Evolutionary conservation across 2,329 filamentous ascomycete genomes (phyloP).

Genomic region (Paracamarosporium sp.): DNA sequence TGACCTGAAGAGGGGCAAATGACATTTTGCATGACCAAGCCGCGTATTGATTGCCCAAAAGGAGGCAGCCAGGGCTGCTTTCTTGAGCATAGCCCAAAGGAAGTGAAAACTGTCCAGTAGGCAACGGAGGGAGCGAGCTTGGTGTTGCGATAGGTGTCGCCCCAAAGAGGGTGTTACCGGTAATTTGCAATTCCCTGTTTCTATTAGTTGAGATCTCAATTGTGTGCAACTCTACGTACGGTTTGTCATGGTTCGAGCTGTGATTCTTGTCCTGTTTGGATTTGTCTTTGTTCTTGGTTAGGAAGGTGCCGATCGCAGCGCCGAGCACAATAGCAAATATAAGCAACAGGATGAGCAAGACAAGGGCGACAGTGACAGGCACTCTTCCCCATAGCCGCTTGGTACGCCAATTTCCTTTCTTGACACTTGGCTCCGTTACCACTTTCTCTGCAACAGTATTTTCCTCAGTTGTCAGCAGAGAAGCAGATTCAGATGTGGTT

Average conservation of each 20-base stretch:
- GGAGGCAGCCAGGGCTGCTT: conserved; percentile 58
- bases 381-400: conserved; percentile 56
- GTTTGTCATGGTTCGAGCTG: conserved; percentile 26
- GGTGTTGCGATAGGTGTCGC: conserved; percentile 59
- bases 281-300: conserved; percentile 50
- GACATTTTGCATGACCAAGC: conserved; percentile 59
- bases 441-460: conserved; percentile 35
- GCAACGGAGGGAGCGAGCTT: conserved; percentile 51
- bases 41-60: conserved; percentile 51
- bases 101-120: conserved; percentile 58
- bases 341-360: conserved; percentile 55
- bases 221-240: conserved; percentile 29
- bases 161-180: conserved; percentile 55
- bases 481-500: conserved; percentile 35
- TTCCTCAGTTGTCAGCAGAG: conserved; percentile 30
- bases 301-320: conserved; percentile 60
- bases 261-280: conserved; percentile 20
- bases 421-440: conserved; percentile 27
- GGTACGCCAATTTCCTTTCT: conserved; percentile 46
- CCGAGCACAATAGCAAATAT: conserved; percentile 57
- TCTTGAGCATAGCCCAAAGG: conserved; percentile 56
- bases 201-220: conserved; percentile 19
- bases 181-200: conserved; percentile 51
- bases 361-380: conserved; percentile 59
- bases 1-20: conserved; percentile 40